Evolutionary conservation across 2,329 filamentous ascomycete species (phyloP), one percentile per base, ranked within the genome.

Genomic region (Rhytidhysteron rufulum): DNA sequence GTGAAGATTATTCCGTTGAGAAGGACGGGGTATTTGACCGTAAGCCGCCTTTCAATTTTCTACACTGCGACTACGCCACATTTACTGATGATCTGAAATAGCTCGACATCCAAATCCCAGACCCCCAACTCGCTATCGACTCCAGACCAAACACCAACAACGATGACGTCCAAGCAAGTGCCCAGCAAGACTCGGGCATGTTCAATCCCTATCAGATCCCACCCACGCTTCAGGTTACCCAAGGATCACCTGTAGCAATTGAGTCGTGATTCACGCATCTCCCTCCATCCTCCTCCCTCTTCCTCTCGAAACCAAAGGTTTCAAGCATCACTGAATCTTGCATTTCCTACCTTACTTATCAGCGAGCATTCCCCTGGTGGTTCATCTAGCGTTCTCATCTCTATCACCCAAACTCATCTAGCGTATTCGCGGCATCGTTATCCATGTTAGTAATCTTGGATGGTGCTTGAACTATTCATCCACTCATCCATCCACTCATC

Each of bases 21-120:
- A 54, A 78, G 83, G 55, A 95, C 90, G 29, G 91, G 87, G 1
- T 96, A 95, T 65, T 83, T 95, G 82, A 89, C 77, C 51, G 83
- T 86, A 67, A 68, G 81, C 64, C 16, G 7, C 41, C 41, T 24
- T 27, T n/a, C 19, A 33, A 18, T 15, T 33, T 10, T 16, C 9
- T 10, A 25, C 8, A 21, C 10, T 31, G 22, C 22, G 21, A n/a
- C n/a, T n/a, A n/a, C n/a, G n/a, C n/a, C n/a, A 32, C 22, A 35
- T 39, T 11, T 36, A 16, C 9, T 42, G 20, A 32, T 43, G 18
- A 34, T 21, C n/a, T 39, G 25, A 27, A 31, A 34, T 13, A 50
- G 37, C 30, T 42, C 31, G 22, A 66, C 40, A 47, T 70, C 65
- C 34, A 70, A 70, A 9, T 58, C 53, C 54, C 56, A 68, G 1